Percentiles rank a stretch among this genome's conserved stretches.
Conservation (phyloP, 345 rosid genomes). For the Microcos paniculata region DNA sequence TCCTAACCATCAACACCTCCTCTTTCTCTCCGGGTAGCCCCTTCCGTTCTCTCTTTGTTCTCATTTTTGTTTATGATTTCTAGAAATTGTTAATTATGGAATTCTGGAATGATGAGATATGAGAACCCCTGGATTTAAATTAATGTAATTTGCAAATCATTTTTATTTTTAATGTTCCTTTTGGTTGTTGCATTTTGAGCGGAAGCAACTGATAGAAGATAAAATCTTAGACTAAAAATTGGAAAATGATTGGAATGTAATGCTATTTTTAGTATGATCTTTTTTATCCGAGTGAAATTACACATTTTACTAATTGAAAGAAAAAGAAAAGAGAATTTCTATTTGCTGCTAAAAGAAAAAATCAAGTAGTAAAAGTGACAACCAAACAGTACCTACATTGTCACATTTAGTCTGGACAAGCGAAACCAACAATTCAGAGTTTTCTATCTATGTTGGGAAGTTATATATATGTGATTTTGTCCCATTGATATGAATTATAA, state of each 20-base stretch:
- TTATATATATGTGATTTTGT: background rate
- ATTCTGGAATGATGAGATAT: background rate
- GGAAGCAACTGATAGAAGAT: background rate
- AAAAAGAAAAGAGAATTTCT: no score
- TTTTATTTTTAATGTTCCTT: background rate
- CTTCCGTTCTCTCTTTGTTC: background rate
- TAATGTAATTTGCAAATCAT: background rate
- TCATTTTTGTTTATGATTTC: background rate
- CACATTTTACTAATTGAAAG: background rate
- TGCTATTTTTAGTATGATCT: background rate
- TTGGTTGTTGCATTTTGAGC: background rate
- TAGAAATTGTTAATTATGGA: background rate
- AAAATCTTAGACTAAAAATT: background rate
- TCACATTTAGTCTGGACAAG: background rate
- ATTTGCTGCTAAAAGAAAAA: no score
- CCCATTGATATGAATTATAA: background rate
- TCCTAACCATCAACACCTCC: conserved; percentile 85
- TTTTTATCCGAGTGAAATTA: background rate
- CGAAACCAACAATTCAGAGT: background rate
- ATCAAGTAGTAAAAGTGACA: background rate
- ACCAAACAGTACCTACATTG: background rate
- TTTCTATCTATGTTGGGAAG: background rate
- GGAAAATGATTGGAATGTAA: background rate
- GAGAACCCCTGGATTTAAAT: background rate
- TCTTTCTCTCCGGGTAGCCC: conserved; percentile 53